Conservation (phyloP, 805 yeast species). For the Metschnikowia picachoensis region DNA sequence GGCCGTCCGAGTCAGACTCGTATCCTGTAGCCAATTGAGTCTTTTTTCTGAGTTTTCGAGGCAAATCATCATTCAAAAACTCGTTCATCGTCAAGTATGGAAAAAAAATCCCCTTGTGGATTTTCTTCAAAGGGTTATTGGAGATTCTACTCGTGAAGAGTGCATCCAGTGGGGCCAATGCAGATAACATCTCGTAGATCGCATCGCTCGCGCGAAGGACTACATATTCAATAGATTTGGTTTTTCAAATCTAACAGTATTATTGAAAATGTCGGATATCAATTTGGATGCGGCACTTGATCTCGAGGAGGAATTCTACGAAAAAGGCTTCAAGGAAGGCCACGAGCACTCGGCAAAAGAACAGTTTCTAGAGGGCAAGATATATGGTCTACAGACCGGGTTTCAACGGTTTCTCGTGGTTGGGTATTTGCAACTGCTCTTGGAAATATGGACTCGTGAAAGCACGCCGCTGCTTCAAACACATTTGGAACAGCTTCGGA, state of each 20-base stretch:
- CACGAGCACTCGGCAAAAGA: conserved; percentile 52
- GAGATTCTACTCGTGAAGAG: too few species aligned
- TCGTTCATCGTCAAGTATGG: neutral
- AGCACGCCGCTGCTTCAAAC: conserved; percentile 6
- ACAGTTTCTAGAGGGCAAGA: conserved; percentile 73
- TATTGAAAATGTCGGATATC: conserved; percentile 28
- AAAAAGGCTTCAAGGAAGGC: conserved; percentile 73
- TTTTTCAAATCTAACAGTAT: neutral
- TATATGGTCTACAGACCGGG: conserved; percentile 77
- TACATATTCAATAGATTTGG: too few species aligned
- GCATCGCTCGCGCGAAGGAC: neutral
- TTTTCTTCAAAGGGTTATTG: too few species aligned
- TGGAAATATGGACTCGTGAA: conserved; percentile 31
- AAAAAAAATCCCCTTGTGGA: neutral
- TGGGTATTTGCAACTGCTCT: conserved; percentile 62
- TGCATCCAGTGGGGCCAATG: too few species aligned
- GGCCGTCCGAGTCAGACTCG: conserved; percentile 18
- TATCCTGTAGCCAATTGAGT: conserved; percentile 12
- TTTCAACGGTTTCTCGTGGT: conserved; percentile 65
- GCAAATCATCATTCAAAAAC: too few species aligned
- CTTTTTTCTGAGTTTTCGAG: neutral
- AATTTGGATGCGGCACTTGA: conserved; percentile 45
- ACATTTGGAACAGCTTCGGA: conserved; percentile 28
- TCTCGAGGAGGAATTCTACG: conserved; percentile 58
- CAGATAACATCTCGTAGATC: neutral